phyloP scores from a whole-genome alignment of 768 basidiomycete species.

The Pseudohyphozyma bogoriensis region DNA sequence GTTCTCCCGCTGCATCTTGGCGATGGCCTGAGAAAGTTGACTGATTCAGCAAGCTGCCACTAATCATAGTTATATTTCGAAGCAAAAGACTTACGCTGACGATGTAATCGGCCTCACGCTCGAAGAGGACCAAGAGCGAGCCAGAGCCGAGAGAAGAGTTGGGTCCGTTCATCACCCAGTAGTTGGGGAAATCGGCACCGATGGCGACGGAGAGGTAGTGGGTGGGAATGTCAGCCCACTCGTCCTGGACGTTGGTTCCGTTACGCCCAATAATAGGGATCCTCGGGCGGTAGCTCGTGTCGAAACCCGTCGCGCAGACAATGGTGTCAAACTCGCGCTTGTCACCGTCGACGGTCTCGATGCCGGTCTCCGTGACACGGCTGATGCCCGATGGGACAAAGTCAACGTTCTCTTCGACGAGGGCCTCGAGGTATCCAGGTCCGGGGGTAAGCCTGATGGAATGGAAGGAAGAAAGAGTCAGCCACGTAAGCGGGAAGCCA shows the following conservation, averaged over 20 bases:
- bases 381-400: conserved; percentile 40
- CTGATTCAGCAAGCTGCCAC: too few relatives aligned
- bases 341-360: conserved; percentile 51
- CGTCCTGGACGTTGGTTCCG: conserved; percentile 48
- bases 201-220: conserved; percentile 53
- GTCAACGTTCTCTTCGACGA: conserved; percentile 51
- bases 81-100: conserved; percentile 40
- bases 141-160: conserved; percentile 51
- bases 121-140: conserved; percentile 49
- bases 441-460: conserved; percentile 48
- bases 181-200: conserved; percentile 57
- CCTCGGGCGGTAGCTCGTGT: conserved; percentile 22
- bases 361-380: conserved; percentile 48
- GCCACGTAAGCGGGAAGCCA: too few relatives aligned
- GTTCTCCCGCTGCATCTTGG: conserved; percentile 56
- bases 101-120: conserved; percentile 52
- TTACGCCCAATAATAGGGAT: conserved; percentile 45
- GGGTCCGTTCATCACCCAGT: conserved; percentile 42
- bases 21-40: conserved; percentile 33
- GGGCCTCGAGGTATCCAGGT: conserved; percentile 57
- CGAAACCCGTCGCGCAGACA: conserved; percentile 48
- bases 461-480: background rate
- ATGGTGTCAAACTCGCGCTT: conserved; percentile 52
- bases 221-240: conserved; percentile 49
- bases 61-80: too few relatives aligned